phyloP scores from a whole-genome alignment of 768 basidiomycete species.

The Rhodotorula kratochvilovae region DNA sequence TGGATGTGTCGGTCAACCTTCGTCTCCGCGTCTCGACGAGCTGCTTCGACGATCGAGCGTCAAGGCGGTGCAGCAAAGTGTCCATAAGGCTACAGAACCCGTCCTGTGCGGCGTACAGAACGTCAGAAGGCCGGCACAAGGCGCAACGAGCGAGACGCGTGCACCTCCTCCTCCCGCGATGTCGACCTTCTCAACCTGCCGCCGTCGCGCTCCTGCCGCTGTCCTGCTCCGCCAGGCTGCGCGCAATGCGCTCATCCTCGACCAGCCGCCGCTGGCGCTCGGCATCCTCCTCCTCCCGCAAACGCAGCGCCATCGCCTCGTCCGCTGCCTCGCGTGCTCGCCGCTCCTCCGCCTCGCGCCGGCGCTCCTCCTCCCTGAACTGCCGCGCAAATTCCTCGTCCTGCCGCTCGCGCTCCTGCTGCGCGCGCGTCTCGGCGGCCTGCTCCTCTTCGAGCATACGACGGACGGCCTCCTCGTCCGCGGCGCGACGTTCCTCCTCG shows the following conservation, averaged over 20 bases:
- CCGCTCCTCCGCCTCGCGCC: constrained; percentile 1
- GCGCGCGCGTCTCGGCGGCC: neutral
- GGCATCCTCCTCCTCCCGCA: constrained; percentile 18
- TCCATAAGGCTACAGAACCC: too few species aligned
- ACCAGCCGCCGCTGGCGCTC: constrained; percentile 2
- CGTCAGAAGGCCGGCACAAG: neutral
- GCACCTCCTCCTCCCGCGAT: neutral
- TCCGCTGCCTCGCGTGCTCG: constrained; percentile 11
- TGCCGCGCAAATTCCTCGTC: constrained; percentile 22
- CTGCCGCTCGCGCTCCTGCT: constrained; percentile 6
- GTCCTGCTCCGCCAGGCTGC: constrained; percentile 18
- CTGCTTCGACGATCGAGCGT: too few species aligned
- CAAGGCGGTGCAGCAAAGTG: neutral
- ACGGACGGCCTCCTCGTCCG: constrained; percentile 13
- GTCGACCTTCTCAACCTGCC: neutral
- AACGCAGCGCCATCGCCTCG: constrained; percentile 4
- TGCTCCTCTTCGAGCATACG: constrained; percentile 8
- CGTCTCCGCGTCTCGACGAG: too few species aligned
- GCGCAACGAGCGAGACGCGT: neutral
- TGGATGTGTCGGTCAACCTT: too few species aligned
- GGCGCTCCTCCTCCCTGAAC: constrained; percentile 21
- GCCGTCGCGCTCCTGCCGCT: neutral
- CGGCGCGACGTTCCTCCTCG: neutral
- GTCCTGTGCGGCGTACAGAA: too few species aligned
- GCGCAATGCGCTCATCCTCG: constrained; percentile 24